Conservation (phyloP, 2,329 filamentous ascomycete genomes). For the Arthroderma sp. region DNA sequence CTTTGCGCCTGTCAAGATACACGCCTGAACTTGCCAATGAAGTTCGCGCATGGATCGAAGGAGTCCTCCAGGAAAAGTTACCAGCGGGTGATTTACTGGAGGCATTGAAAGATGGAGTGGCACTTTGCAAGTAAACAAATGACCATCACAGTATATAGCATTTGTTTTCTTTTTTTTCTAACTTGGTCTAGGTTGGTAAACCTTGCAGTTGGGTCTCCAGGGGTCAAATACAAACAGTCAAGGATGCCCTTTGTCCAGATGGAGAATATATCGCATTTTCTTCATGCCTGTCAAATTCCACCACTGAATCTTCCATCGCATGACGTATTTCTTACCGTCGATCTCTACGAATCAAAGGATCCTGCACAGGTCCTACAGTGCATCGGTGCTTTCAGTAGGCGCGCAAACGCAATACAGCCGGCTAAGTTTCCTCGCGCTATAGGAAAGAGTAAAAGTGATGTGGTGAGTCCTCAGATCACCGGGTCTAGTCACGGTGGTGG, state of each 20-base stretch:
- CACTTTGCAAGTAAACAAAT: conserved; percentile 67
- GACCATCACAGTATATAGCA: background rate
- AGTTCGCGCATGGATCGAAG: conserved; percentile 73
- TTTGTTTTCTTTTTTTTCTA: background rate
- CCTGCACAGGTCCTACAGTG: conserved; percentile 93
- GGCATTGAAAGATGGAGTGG: conserved; percentile 76
- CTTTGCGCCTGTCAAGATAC: conserved; percentile 81
- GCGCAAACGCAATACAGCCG: conserved; percentile 63
- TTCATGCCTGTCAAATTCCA: conserved; percentile 70
- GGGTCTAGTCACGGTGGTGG: conserved; percentile 42
- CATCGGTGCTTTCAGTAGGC: conserved; percentile 77
- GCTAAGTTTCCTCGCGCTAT: conserved; percentile 60
- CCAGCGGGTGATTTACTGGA: conserved; percentile 67
- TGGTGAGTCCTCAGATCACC: conserved; percentile 54
- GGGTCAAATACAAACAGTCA: conserved; percentile 80
- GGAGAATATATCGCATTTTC: conserved; percentile 97
- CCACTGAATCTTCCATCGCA: conserved; percentile 83
- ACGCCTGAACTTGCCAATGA: conserved; percentile 83
- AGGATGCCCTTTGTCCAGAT: conserved; percentile 98
- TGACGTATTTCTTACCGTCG: conserved; percentile 93
- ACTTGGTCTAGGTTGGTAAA: conserved; percentile 57
- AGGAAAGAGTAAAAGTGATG: conserved; percentile 50
- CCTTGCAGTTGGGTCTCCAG: conserved; percentile 59
- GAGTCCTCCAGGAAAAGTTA: conserved; percentile 59
- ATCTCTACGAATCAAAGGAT: conserved; percentile 90